Evolutionary conservation across 331 rosid species (phyloP).

Genomic region (Rosa hybrid): DNA sequence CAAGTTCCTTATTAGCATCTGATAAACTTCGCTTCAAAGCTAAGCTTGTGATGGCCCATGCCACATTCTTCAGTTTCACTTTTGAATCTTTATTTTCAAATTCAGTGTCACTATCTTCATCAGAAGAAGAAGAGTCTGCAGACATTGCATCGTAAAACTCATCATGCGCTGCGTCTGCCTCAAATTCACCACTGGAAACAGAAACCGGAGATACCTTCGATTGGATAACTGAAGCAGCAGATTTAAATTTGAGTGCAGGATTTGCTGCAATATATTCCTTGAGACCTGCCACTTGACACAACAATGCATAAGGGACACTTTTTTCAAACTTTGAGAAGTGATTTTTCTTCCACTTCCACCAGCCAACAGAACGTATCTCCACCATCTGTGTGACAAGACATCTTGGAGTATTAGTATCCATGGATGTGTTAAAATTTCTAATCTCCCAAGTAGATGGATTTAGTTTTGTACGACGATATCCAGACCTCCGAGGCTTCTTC

Average conservation of each 20-base stretch:
- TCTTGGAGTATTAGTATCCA: slow-evolving; percentile 51
- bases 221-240: slow-evolving; percentile 50
- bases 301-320: slow-evolving; percentile 72
- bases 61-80: slow-evolving; percentile 44
- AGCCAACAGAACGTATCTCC: slow-evolving; percentile 68
- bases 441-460: slow-evolving; percentile 95
- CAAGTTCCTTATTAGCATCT: slow-evolving; percentile 57
- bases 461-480: slow-evolving; percentile 74
- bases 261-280: slow-evolving; percentile 89
- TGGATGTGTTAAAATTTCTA: slow-evolving; percentile 57
- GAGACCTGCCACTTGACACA: slow-evolving; percentile 91
- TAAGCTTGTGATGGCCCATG: slow-evolving; percentile 22
- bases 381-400: slow-evolving; percentile 87
- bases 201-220: slow-evolving; percentile 58
- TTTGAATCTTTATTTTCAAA: slow-evolving; percentile 42
- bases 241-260: slow-evolving; percentile 61
- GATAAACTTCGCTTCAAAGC: slow-evolving; percentile 61
- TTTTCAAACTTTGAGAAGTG: slow-evolving; percentile 70
- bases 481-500: slow-evolving; percentile 75
- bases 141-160: slow-evolving; percentile 88
- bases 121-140: slow-evolving; percentile 62
- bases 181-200: slow-evolving; percentile 53
- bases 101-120: slow-evolving; percentile 54
- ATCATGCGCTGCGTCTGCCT: slow-evolving; percentile 54
- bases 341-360: slow-evolving; percentile 71